Evolutionary conservation across 2,329 filamentous ascomycete species (phyloP).

Genomic region (Verticillium nonalfalfae): DNA sequence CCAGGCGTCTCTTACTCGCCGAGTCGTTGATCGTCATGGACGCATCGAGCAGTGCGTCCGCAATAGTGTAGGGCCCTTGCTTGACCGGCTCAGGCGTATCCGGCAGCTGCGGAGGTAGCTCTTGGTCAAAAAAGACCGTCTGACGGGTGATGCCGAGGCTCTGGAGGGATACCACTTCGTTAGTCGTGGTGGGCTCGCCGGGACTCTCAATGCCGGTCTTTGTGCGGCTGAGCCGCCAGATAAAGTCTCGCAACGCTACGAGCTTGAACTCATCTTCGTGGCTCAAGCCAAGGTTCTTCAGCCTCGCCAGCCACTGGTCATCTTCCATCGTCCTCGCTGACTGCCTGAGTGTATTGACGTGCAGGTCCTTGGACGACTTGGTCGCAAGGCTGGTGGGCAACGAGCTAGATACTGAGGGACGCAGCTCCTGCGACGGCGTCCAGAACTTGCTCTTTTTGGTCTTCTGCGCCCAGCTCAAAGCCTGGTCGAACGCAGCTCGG

Average conservation of each 20-base stretch:
- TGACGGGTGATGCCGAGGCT: constrained; percentile 74
- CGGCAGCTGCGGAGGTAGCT: constrained; percentile 40
- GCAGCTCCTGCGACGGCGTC: constrained; percentile 67
- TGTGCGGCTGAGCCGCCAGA: constrained; percentile 77
- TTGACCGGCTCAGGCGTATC: constrained; percentile 25
- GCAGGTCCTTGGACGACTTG: constrained; percentile 50
- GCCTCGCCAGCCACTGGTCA: constrained; percentile 81
- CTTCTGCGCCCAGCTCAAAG: constrained; percentile 78
- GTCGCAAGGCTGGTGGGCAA: constrained; percentile 44
- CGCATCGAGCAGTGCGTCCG: constrained; percentile 85
- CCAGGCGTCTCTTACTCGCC: constrained; percentile 44
- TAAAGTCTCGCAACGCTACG: constrained; percentile 78
- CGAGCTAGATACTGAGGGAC: constrained; percentile 56
- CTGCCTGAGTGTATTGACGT: constrained; percentile 52
- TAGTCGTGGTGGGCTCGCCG: constrained; percentile 41
- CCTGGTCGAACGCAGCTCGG: constrained; percentile 75
- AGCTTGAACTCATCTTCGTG: constrained; percentile 86
- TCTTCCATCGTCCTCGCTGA: constrained; percentile 82
- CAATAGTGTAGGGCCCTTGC: constrained; percentile 65
- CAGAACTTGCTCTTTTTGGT: constrained; percentile 81
- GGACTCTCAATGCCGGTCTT: constrained; percentile 47
- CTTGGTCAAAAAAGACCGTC: constrained; percentile 88
- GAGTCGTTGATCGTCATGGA: constrained; percentile 79
- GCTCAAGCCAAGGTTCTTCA: constrained; percentile 77
- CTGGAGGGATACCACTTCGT: constrained; percentile 68